Conservation (phyloP, 345 rosid species). For the Populus tremula region DNA sequence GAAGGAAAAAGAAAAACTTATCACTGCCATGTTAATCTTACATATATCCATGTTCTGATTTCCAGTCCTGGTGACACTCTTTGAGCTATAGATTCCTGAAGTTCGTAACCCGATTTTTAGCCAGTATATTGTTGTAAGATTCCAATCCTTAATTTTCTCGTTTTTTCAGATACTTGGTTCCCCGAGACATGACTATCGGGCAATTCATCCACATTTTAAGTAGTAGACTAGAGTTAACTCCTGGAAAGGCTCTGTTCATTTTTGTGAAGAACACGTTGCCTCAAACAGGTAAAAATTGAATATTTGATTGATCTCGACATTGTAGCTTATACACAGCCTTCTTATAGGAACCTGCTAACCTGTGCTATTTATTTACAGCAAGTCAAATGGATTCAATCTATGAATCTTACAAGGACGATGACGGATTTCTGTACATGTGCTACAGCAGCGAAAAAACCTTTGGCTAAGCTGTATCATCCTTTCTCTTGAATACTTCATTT, state of each 20-base stretch:
- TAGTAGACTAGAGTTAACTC: conserved; percentile 17
- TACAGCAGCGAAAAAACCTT: conserved; percentile 33
- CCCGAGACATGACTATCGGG: conserved; percentile 23
- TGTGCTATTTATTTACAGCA: conserved; percentile 3
- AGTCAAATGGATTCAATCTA: conserved; percentile 17
- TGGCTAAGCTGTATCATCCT: conserved; percentile 4
- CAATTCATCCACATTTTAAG: conserved; percentile 29
- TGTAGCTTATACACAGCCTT: neutral
- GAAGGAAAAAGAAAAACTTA: no score
- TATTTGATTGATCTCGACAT: neutral
- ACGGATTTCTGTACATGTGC: conserved; percentile 30
- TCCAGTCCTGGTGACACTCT: neutral
- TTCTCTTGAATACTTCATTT: neutral
- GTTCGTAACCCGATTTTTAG: neutral
- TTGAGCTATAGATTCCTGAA: neutral
- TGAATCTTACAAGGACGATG: conserved; percentile 27
- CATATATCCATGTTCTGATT: neutral
- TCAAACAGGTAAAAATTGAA: conserved; percentile 17
- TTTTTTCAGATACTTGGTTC: conserved; percentile 26
- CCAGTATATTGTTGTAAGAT: neutral
- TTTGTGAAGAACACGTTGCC: conserved; percentile 28
- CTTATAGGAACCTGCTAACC: neutral
- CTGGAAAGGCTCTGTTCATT: conserved; percentile 31
- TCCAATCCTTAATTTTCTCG: neutral
- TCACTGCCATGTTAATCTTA: neutral